Percentiles rank a stretch among this genome's conserved stretches.
phyloP scores from a whole-genome alignment of 2,329 filamentous ascomycete species.

The Coniella vitis region DNA sequence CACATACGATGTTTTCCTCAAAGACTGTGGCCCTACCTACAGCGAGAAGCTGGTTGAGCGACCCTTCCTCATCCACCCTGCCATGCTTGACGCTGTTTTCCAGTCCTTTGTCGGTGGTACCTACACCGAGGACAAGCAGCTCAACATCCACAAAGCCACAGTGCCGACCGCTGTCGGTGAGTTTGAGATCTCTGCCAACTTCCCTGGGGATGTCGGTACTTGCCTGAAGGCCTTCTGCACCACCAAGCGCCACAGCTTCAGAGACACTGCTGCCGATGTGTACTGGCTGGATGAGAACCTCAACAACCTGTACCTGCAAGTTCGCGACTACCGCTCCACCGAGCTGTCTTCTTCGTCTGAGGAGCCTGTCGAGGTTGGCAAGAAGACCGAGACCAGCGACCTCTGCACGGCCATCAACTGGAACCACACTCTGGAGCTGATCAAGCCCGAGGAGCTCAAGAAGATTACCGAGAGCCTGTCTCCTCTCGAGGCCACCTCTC shows the following conservation, averaged over 20 bases:
- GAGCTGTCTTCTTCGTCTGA: slow-evolving; percentile 11
- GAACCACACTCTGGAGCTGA: slow-evolving; percentile 11
- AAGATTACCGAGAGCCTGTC: not conserved
- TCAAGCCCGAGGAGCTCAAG: slow-evolving; percentile 11
- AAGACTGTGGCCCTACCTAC: slow-evolving; percentile 46
- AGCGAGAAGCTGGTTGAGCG: slow-evolving; percentile 44
- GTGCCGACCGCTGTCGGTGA: slow-evolving; percentile 10
- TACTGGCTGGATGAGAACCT: slow-evolving; percentile 8
- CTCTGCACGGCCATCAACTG: slow-evolving; percentile 9
- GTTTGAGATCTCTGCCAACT: slow-evolving; percentile 12
- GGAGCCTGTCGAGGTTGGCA: slow-evolving; percentile 10
- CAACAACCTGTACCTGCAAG: slow-evolving; percentile 8
- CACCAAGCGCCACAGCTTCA: slow-evolving; percentile 10
- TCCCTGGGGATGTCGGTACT: slow-evolving; percentile 9
- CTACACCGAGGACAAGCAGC: slow-evolving; percentile 7
- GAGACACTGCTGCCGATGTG: slow-evolving; percentile 8
- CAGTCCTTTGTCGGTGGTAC: slow-evolving; percentile 27
- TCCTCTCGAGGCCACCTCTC: not conserved
- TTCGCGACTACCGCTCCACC: slow-evolving; percentile 11
- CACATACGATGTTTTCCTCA: slow-evolving; percentile 33
- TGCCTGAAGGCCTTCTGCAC: slow-evolving; percentile 10
- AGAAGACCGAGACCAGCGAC: slow-evolving; percentile 10
- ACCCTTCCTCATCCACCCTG: slow-evolving; percentile 48
- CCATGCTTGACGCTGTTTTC: slow-evolving; percentile 49
- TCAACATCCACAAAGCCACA: slow-evolving; percentile 11